phyloP scores from a whole-genome alignment of 179 eudicot genomes.

The Silene noctiflora region DNA sequence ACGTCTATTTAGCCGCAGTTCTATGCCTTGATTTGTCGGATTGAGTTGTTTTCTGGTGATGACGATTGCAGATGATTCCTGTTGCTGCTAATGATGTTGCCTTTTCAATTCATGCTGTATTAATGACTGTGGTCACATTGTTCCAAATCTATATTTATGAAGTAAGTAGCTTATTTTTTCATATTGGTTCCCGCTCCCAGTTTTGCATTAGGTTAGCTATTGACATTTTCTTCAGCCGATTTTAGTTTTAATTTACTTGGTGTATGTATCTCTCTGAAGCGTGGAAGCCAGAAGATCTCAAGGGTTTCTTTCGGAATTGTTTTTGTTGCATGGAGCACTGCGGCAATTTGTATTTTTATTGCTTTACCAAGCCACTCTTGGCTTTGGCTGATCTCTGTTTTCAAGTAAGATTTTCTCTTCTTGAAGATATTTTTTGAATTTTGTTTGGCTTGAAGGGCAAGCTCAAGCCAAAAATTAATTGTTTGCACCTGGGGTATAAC shows the following conservation, averaged over 20 bases:
- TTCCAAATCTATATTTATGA: constrained; percentile 84
- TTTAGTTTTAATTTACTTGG: neutral
- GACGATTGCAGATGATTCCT: constrained; percentile 77
- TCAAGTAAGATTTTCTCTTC: constrained; percentile 52
- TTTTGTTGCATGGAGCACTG: constrained; percentile 52
- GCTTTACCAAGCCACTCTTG: constrained; percentile 75
- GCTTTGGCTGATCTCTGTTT: constrained; percentile 77
- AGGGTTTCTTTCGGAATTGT: constrained; percentile 49
- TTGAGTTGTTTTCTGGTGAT: neutral
- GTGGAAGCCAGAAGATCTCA: constrained; percentile 76
- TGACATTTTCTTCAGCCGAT: neutral
- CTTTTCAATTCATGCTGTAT: constrained; percentile 81
- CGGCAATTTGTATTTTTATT: constrained; percentile 55
- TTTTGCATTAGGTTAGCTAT: neutral
- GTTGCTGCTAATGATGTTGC: constrained; percentile 98
- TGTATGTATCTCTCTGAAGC: constrained; percentile 36
- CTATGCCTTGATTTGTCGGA: neutral
- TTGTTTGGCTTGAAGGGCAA: neutral
- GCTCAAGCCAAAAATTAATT: too few relatives aligned
- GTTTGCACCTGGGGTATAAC: too few relatives aligned
- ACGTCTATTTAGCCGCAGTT: neutral
- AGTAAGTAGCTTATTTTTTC: constrained; percentile 37
- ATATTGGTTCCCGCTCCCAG: neutral
- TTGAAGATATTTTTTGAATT: neutral
- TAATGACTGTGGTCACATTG: constrained; percentile 64